phyloP scores from a whole-genome alignment of 371 early-diverging fungal genomes.

The Funneliformis caledonium region DNA sequence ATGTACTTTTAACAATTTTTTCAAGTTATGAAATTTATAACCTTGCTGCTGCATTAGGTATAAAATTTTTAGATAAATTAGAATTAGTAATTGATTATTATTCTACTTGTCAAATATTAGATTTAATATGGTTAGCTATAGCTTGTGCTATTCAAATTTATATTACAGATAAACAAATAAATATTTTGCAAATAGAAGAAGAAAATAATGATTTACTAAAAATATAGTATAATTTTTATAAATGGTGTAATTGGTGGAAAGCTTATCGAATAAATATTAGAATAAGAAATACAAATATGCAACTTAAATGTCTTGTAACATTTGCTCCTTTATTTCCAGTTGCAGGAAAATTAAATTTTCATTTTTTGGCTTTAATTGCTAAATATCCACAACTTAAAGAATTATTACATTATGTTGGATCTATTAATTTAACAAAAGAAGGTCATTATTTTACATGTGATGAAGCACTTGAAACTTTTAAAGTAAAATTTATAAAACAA shows the following conservation, averaged over 20 bases:
- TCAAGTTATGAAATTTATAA: constrained; percentile 18
- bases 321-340: constrained; percentile 20
- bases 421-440: no score
- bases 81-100: not conserved
- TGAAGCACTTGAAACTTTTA: no score
- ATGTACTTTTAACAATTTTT: not conserved
- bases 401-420: no score
- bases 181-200: not conserved
- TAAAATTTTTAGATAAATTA: not conserved
- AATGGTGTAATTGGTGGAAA: not conserved
- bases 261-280: constrained; percentile 1
- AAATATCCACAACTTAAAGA: no score
- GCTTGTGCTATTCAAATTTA: not conserved
- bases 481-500: no score
- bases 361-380: not conserved
- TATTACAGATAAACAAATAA: not conserved
- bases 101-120: not conserved
- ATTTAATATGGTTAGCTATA: constrained; percentile 10
- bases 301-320: constrained; percentile 15
- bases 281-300: not conserved
- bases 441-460: no score
- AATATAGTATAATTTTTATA: not conserved
- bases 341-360: not conserved
- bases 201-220: not conserved
- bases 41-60: not conserved